phyloP scores from a whole-genome alignment of 306 rosid species.

The Cicer bijugum region DNA sequence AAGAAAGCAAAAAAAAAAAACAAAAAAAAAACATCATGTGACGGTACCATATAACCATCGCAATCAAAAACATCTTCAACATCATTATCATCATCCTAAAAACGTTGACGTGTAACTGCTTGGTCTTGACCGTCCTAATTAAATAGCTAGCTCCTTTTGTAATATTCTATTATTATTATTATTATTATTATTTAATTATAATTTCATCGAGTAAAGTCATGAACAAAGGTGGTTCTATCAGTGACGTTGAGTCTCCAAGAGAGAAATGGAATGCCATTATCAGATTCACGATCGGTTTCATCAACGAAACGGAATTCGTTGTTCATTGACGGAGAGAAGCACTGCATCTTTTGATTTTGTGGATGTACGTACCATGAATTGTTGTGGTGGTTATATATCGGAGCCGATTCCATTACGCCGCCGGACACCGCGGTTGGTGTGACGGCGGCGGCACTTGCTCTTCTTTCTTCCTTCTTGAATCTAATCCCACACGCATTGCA shows the following conservation, averaged over 20 bases:
- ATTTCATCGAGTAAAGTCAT: conserved; percentile 81
- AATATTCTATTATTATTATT: neutral
- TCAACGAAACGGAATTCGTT: conserved; percentile 66
- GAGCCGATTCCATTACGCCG: conserved; percentile 52
- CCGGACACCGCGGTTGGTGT: conserved; percentile 43
- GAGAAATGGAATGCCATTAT: conserved; percentile 70
- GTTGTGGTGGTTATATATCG: conserved; percentile 52
- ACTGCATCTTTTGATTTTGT: conserved; percentile 67
- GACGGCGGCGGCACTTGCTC: conserved; percentile 71
- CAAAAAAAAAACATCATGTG: conserved; percentile 41
- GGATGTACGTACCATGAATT: conserved; percentile 58
- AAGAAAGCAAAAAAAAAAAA: conserved; percentile 37
- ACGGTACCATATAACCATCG: conserved; percentile 51
- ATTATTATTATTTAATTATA: neutral
- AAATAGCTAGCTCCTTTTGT: conserved; percentile 15
- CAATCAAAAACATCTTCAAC: conserved; percentile 52
- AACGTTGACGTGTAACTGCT: conserved; percentile 51
- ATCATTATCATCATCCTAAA: conserved; percentile 44
- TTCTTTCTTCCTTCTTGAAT: conserved; percentile 92
- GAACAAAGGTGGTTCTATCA: conserved; percentile 87
- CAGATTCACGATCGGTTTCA: conserved; percentile 51
- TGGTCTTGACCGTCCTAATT: conserved; percentile 46
- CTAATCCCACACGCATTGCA: conserved; percentile 99
- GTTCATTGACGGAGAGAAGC: conserved; percentile 58
- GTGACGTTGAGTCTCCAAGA: conserved; percentile 94